These are phyloP conservation scores for Ochromonadaceae sp. DNA, from an alignment of 352 stramenopile species.

Conservation along the genomic window DNA sequence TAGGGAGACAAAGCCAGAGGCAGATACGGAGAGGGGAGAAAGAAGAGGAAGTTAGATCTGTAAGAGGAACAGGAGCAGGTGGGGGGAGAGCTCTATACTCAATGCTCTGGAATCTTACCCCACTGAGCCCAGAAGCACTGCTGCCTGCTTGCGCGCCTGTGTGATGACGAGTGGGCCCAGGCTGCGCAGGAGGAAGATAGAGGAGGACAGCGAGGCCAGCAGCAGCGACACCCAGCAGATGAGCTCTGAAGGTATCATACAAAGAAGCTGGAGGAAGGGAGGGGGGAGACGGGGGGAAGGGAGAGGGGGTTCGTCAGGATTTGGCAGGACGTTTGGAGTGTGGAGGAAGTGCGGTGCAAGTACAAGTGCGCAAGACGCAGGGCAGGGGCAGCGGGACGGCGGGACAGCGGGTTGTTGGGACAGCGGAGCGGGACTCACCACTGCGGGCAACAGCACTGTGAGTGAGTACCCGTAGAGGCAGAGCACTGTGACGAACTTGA, in stretches of 20 bases:
- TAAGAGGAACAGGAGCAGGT: too few relatives aligned
- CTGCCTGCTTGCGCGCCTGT: neutral
- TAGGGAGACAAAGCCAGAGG: too few relatives aligned
- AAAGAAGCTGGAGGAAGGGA: constrained; percentile 3
- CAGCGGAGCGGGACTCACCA: neutral
- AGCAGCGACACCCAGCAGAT: neutral
- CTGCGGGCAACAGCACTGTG: constrained; percentile 1
- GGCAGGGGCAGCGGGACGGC: too few relatives aligned
- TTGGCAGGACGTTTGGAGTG: too few relatives aligned
- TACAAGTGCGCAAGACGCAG: too few relatives aligned
- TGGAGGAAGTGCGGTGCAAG: too few relatives aligned
- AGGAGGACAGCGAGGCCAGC: neutral
- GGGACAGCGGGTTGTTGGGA: neutral
- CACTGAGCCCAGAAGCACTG: neutral
- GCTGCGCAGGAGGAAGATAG: constrained; percentile 10
- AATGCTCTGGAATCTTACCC: neutral
- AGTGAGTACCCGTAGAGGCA: constrained; percentile 18
- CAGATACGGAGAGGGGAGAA: too few relatives aligned
- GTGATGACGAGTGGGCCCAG: neutral
- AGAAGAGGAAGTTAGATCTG: too few relatives aligned
- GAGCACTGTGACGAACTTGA: neutral
- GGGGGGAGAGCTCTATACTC: too few relatives aligned
- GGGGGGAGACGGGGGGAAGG: too few relatives aligned
- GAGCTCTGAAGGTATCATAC: neutral
- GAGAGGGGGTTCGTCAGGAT: too few relatives aligned